phyloP scores from a whole-genome alignment of 177 flowering plant genomes.

The Vitis hybrid region DNA sequence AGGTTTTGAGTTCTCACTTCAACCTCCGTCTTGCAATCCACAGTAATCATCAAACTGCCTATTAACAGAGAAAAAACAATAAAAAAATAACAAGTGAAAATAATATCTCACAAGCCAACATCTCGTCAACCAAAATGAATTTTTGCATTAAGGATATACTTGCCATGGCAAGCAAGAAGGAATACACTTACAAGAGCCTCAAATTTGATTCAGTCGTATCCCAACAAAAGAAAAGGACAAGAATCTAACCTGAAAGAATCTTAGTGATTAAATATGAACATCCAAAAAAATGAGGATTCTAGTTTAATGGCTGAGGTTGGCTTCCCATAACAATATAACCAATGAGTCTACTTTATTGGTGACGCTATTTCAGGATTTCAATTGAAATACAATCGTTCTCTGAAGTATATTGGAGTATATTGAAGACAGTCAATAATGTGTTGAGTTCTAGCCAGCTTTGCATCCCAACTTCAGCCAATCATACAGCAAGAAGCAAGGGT shows the following conservation, averaged over 20 bases:
- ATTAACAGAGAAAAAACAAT: too few relatives aligned
- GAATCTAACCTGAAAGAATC: constrained; percentile 14
- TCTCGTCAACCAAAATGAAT: neutral
- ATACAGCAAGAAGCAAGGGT: neutral
- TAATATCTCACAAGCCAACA: neutral
- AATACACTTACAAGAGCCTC: neutral
- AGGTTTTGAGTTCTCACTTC: too few relatives aligned
- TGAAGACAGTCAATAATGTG: neutral
- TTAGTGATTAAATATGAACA: constrained; percentile 1
- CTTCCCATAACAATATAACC: neutral
- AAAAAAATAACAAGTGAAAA: too few relatives aligned
- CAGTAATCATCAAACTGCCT: too few relatives aligned
- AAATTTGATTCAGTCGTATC: neutral
- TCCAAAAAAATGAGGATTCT: constrained; percentile 5
- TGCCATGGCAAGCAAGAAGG: neutral
- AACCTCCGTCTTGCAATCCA: too few relatives aligned
- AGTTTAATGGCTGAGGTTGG: neutral
- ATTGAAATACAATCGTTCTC: neutral
- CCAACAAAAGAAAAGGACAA: neutral
- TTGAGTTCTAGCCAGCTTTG: neutral
- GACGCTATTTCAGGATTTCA: neutral
- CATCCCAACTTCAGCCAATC: neutral
- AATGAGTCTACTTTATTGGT: neutral
- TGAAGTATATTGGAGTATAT: too few relatives aligned
- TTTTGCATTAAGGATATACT: neutral